Evolutionary conservation across 164 flowering plant species (phyloP), one percentile per base, ranked within the genome.

Genomic region (Protea cynaroides): DNA sequence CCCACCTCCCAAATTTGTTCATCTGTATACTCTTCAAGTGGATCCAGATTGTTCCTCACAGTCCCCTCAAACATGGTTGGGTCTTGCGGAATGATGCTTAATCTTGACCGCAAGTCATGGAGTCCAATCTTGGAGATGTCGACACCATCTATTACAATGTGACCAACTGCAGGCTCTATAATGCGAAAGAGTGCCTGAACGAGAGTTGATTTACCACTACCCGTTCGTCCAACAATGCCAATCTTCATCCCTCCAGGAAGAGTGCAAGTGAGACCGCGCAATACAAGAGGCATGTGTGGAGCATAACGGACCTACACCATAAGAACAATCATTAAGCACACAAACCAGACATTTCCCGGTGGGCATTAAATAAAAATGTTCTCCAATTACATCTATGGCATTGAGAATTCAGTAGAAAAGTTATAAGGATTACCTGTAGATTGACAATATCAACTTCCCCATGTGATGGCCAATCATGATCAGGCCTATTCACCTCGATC

Each of bases 61-160:
- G 62, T 59, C 38, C 61, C 61, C 62, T 59, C 46, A 14, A 59
- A 59, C 62, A 59, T 59, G 19, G 62, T 59, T 12, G 62, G 62
- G 17, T 59, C 62, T 59, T 59, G 62, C 36, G 62, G 64, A 15
- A 61, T 61, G 53, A 37, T 18, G 22, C 64, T 61, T 58, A 54
- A 24, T 54, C 58, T 54, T 14, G 58, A 54, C 24, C 58, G 19
- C 17, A 24, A 21, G 34, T 54, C 58, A 23, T 54, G 58, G 4
- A 54, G 58, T 13, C 58, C 58, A 18, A 54, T 54, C 19, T 14
- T 54, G 7, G 34, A 18, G 15, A 54, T 54, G 58, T 54, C 34
- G 6, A 54, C 24, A 9, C 34, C 58, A 24, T 54, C 58, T 8
- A 54, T 54, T 7, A 54, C 17, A 54, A 54, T 54, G 10, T 54